phyloP scores from a whole-genome alignment of 2,329 filamentous ascomycete genomes.

The Penicillium sp. region DNA sequence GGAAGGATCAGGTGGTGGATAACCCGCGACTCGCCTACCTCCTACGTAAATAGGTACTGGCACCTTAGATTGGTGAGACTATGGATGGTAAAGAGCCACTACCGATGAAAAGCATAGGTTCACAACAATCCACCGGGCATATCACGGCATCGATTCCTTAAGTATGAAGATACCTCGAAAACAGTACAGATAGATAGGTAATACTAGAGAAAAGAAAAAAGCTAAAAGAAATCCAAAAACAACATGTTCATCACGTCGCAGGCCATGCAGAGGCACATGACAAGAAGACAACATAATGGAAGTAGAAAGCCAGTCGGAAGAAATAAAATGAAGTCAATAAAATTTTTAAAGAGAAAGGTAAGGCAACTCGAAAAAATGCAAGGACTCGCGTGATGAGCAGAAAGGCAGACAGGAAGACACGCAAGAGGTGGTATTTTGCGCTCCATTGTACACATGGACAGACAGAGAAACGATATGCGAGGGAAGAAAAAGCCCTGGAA shows the following conservation, averaged over 20 bases:
- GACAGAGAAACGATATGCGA: constrained; percentile 19
- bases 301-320: not conserved
- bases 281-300: constrained; percentile 14
- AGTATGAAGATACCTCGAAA: constrained; percentile 18
- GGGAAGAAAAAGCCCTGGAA: not conserved
- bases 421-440: constrained; percentile 41
- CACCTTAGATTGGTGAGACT: too few species aligned
- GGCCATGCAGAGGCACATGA: constrained; percentile 16
- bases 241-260: constrained; percentile 25
- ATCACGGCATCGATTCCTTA: constrained; percentile 20
- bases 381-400: constrained; percentile 11
- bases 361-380: constrained; percentile 15
- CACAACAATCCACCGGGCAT: constrained; percentile 18
- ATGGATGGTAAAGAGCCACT: not conserved
- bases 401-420: constrained; percentile 24
- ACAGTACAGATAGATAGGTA: constrained; percentile 15
- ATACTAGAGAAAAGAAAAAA: constrained; percentile 11
- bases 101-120: constrained; percentile 5
- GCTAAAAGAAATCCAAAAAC: constrained; percentile 9
- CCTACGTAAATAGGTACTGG: too few species aligned
- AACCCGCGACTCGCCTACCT: too few species aligned
- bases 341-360: constrained; percentile 14
- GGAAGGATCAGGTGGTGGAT: too few species aligned
- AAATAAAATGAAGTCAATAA: constrained; percentile 9
- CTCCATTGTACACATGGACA: constrained; percentile 41